Conservation (phyloP, 768 basidiomycete species). For the Saitozyma podzolica region DNA sequence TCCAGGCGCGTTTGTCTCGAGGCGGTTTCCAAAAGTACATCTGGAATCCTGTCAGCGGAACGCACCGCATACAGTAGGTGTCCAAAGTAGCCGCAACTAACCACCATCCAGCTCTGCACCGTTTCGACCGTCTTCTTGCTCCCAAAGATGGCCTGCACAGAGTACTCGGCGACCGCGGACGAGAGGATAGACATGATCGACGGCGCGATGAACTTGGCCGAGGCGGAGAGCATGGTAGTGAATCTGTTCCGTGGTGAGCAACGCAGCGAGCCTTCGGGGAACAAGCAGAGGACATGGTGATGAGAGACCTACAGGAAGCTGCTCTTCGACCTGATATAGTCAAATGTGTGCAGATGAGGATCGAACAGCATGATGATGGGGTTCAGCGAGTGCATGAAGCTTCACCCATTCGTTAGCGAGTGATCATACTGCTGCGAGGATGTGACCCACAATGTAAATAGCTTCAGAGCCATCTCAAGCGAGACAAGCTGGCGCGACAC, state of each 20-base stretch:
- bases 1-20: conserved; percentile 19
- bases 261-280: not conserved
- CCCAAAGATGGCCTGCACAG: conserved; percentile 16
- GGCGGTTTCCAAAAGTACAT: conserved; percentile 23
- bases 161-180: conserved; percentile 7
- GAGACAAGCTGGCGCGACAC: conserved; percentile 9
- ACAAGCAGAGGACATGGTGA: too few relatives aligned
- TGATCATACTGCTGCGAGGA: not conserved
- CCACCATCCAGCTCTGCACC: conserved; percentile 22
- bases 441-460: conserved; percentile 13
- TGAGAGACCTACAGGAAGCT: conserved; percentile 63
- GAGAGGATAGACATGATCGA: conserved; percentile 4
- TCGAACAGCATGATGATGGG: conserved; percentile 88
- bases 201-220: conserved; percentile 18
- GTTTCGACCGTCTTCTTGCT: conserved; percentile 7
- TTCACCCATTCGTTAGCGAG: not conserved
- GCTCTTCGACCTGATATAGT: conserved; percentile 73
- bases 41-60: not conserved
- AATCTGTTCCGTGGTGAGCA: conserved; percentile 8
- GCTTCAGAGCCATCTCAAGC: conserved; percentile 10
- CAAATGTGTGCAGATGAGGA: conserved; percentile 74
- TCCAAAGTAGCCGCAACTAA: not conserved
- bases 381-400: conserved; percentile 76
- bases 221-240: conserved; percentile 13
- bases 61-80: too few relatives aligned